Conservation (phyloP, 1,284 basidiomycete species). For the Ustilago trichophora region DNA sequence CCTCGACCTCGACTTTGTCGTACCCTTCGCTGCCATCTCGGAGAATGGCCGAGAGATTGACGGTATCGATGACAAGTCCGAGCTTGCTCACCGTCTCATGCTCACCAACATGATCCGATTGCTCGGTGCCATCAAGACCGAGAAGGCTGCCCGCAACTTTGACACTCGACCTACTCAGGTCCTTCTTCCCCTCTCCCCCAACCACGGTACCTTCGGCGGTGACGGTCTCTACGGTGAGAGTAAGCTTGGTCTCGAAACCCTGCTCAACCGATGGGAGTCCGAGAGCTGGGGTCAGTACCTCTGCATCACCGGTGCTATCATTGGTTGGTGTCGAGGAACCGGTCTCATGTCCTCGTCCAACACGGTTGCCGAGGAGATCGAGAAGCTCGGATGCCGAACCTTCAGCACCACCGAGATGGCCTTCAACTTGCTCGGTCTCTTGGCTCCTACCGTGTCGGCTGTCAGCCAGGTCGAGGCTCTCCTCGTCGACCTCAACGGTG, state of each 20-base stretch:
- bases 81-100: constrained; percentile 91
- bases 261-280: constrained; percentile 99
- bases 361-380: constrained; percentile 91
- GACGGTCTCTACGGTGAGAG: constrained; percentile 98
- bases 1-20: constrained; percentile 96
- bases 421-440: constrained; percentile 95
- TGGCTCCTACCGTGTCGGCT: constrained; percentile 99
- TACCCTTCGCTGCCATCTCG: constrained; percentile 96
- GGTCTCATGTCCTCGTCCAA: constrained; percentile 96
- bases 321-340: constrained; percentile 87
- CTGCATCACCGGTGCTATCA: constrained; percentile 95
- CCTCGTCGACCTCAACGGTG: constrained; percentile 88
- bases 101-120: constrained; percentile 86
- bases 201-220: constrained; percentile 96
- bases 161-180: constrained; percentile 98
- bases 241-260: constrained; percentile 95
- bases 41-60: constrained; percentile 99
- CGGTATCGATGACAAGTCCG: constrained; percentile 93
- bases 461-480: constrained; percentile 99
- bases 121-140: constrained; percentile 94
- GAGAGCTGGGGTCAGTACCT: constrained; percentile 94
- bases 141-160: constrained; percentile 95
- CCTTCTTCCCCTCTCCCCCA: constrained; percentile 94
- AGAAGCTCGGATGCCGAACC: constrained; percentile 91
- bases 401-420: constrained; percentile 99